Percentiles rank a stretch among this genome's conserved stretches.
Conservation (phyloP, 2,329 filamentous ascomycete species). For the Trichoderma sp. region DNA sequence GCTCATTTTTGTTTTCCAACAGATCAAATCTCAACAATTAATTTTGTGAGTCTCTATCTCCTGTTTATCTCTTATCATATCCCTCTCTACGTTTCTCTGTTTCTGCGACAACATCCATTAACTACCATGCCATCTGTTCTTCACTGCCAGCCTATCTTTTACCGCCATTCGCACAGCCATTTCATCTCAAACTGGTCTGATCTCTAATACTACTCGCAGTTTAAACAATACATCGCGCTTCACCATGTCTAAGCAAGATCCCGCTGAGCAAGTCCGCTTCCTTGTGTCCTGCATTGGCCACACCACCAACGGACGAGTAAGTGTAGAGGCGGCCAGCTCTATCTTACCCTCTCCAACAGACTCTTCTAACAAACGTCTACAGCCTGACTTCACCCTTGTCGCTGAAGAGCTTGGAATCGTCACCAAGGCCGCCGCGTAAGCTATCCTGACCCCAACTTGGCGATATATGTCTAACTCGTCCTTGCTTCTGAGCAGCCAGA, state of each 20-base stretch:
- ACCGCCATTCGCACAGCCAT: neutral
- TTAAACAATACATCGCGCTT: neutral
- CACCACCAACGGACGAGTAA: conserved; percentile 63
- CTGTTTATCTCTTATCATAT: neutral
- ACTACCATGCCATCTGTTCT: neutral
- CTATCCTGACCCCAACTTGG: conserved; percentile 31
- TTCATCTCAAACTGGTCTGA: neutral
- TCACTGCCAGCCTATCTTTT: too few relatives aligned
- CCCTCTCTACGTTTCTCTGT: too few relatives aligned
- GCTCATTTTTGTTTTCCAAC: neutral
- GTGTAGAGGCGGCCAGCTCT: conserved; percentile 24
- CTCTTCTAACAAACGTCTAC: conserved; percentile 13
- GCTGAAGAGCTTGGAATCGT: conserved; percentile 65
- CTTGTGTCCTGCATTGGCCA: conserved; percentile 67
- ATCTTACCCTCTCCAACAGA: neutral
- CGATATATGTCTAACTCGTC: neutral
- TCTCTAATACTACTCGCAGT: neutral
- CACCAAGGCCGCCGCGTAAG: conserved; percentile 71
- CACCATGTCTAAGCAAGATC: conserved; percentile 56
- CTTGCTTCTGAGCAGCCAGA: conserved; percentile 53
- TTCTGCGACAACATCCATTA: neutral
- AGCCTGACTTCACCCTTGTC: conserved; percentile 71
- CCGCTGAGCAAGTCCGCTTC: conserved; percentile 65
- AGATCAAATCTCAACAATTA: neutral
- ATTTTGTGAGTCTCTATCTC: neutral